Evolutionary conservation across 2,329 filamentous ascomycete genomes (phyloP), one percentile per base, ranked within the genome.

Genomic region (Apiospora kogelbergensis): DNA sequence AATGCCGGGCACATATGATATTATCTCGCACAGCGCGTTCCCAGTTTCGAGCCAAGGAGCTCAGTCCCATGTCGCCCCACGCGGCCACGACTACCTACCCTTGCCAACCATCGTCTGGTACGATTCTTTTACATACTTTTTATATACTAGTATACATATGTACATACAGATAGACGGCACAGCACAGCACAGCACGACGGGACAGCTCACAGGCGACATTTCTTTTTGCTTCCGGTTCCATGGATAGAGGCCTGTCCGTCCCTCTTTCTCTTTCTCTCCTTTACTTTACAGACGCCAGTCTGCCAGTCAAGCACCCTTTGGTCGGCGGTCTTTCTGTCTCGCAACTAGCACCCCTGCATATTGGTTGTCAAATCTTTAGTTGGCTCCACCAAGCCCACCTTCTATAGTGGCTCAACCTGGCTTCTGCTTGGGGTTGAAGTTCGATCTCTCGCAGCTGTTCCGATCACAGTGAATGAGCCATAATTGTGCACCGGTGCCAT

Each of bases 341-440:
- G 17, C 30, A 20, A 30, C 53, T 60, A 60, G 9, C 30, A 37
- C 26, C 53, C 53, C 53, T 60, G 53, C 53, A 60, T 37, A 60
- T 60, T 60, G 53, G 53, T 37, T 60, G 53, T 60, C 53, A 60
- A 60, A 60, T 60, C 53, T 37, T 37, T 60, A 37, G 53, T 11
- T 17, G 20, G 6, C 30, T n/a, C 53, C 53, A 60, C 53, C 30
- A 60, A 60, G 53, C 26, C 53, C 53, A 60, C 53, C 53, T 37
- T 20, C 48, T 30, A 60, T 37, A 37, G 30, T 60, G 30, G 53
- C 30, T n/a, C 53, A 37, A 33, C 30, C 37, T 11, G 20, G 53
- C 46, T 53, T 24, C 40, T 42, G 40, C 40, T 41, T 42, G 46
- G 46, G 46, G 46, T 5, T 24, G 5, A 53, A 60, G 30, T 33